phyloP scores from a whole-genome alignment of 495 filamentous ascomycete species.

The Podospora bellae-mahoneyi region DNA sequence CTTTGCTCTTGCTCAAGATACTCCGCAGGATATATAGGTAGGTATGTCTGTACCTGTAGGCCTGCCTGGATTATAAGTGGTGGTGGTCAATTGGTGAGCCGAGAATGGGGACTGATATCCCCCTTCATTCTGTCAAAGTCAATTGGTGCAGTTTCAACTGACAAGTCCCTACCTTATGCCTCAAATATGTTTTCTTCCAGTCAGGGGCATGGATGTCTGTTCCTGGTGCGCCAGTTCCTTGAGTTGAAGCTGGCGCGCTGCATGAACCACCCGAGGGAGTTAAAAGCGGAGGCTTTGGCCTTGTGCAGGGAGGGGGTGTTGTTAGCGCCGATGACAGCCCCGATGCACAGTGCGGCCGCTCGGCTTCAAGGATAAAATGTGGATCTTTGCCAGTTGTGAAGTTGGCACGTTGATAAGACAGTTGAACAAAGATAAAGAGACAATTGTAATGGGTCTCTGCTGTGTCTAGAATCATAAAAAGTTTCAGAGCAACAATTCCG shows the following conservation, averaged over 20 bases:
- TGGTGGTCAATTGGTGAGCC: neutral
- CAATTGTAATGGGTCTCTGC: neutral
- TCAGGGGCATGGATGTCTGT: slow-evolving; percentile 6
- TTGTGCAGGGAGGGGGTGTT: neutral
- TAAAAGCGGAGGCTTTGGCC: neutral
- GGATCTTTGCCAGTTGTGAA: neutral
- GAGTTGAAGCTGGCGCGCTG: neutral
- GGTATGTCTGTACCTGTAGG: neutral
- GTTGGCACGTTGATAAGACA: neutral
- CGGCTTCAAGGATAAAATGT: neutral
- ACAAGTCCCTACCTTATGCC: neutral
- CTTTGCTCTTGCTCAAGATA: neutral
- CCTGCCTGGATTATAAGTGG: neutral
- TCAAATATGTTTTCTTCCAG: neutral
- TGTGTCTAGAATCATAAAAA: neutral
- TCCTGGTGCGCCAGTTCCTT: slow-evolving; percentile 6
- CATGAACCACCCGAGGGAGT: neutral
- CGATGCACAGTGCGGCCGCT: slow-evolving; percentile 4
- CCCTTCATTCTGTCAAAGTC: neutral
- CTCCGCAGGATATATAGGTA: neutral
- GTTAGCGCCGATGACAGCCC: slow-evolving; percentile 1
- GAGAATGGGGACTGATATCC: neutral
- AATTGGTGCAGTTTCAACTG: neutral
- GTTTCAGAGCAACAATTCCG: neutral
- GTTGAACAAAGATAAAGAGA: neutral